Base-by-base conservation (phyloP, 306 rosid species). In the Prunus dulcis region DNA sequence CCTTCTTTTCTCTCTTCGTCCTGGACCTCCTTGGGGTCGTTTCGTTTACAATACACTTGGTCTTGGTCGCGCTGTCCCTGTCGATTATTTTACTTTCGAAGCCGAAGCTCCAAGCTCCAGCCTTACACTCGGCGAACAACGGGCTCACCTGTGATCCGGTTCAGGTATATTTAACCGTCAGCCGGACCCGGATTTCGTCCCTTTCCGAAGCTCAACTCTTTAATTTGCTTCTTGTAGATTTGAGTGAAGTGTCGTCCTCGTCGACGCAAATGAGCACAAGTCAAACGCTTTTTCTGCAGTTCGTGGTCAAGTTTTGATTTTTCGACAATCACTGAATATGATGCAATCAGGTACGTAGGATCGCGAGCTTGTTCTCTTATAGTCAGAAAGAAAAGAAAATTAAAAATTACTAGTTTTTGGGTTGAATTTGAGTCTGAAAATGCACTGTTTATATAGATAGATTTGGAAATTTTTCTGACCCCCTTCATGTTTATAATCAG, bases 341-440 rank as follows among this genome's bases (percentile, higher is more conserved):
- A 84, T 72, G 88, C 79, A 82, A 60, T 51, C 86, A 74, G 96
- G 96, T 86, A 63, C 20, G 45, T 6, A 25, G 10, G 15, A 2
- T 6, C 6, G 7, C 47, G 4, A 25, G 3, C 19, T 60, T 46
- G 47, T 45, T 46, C 12, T 14, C 19, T 28, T 17, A 10, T 12
- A 0, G 38, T 34, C 32, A 10, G 9, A 3, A 69, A 6, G 15
- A 19, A 70, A 30, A 10, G 20, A 8, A 38, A 38, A 38, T 38
- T 34, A 25, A 20, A 2, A 20, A 13, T 55, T 20, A 53, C 50
- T 9, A 8, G 34, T 34, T 12, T 60, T 64, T 71, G 9, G 12
- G 51, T 53, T 61, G 67, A 58, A 57, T 58, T 55, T 23, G 67
- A 58, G 55, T 46, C 3, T 60, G 11, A 17, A 72, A 58, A 43